These are phyloP conservation scores for Astragalus membranaceus DNA, from an alignment of 306 rosid species.

Conservation along the genomic window DNA sequence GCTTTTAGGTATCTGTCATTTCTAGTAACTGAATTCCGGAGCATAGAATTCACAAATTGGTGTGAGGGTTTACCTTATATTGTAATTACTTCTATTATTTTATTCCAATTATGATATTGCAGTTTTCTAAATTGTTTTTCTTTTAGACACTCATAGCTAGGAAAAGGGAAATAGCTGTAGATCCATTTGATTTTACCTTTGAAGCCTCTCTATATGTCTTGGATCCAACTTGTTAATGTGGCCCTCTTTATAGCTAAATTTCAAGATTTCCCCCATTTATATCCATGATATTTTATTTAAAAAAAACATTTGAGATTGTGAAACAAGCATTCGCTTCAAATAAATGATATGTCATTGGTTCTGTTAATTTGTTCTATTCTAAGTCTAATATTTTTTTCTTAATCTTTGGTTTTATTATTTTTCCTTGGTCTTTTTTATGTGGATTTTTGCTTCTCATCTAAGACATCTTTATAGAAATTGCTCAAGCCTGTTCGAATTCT, in stretches of 20 bases:
- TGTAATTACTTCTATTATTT: neutral
- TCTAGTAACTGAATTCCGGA: slow-evolving; percentile 10
- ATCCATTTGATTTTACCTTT: slow-evolving; percentile 9
- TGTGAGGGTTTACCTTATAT: slow-evolving; percentile 1
- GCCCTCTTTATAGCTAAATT: slow-evolving; percentile 3
- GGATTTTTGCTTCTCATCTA: too few relatives aligned
- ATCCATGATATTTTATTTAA: slow-evolving; percentile 10
- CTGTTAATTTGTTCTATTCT: too few relatives aligned
- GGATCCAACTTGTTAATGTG: slow-evolving; percentile 13
- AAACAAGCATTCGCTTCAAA: too few relatives aligned
- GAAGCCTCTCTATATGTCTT: neutral
- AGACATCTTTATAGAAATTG: too few relatives aligned
- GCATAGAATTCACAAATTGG: slow-evolving; percentile 1
- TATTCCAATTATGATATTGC: slow-evolving; percentile 16
- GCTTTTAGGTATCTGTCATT: slow-evolving; percentile 18
- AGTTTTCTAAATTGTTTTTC: slow-evolving; percentile 15
- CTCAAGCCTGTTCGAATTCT: too few relatives aligned
- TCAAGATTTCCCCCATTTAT: neutral
- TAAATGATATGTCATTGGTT: too few relatives aligned
- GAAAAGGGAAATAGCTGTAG: slow-evolving; percentile 1
- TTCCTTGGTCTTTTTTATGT: too few relatives aligned
- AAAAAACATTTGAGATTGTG: too few relatives aligned
- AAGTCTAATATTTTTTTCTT: too few relatives aligned
- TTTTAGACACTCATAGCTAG: neutral
- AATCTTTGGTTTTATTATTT: too few relatives aligned